Evolutionary conservation across 352 stramenopile species (phyloP), one percentile per base, ranked within the genome.

Genomic region (Phytophthora constricta): DNA sequence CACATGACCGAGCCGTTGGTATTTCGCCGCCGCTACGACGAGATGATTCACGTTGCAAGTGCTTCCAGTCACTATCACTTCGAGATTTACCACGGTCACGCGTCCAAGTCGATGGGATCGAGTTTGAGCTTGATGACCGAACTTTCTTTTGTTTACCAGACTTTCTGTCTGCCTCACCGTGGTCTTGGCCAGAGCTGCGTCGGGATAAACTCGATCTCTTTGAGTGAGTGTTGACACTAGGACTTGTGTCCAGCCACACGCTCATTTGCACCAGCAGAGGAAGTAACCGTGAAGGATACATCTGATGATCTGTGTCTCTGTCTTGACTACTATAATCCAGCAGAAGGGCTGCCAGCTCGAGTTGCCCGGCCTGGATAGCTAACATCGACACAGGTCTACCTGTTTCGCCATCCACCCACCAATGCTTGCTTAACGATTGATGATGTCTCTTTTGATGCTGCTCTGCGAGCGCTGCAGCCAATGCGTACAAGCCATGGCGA

Each of bases 321-420:
- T 77, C 72, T 19, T 52, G 53, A 9, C 31, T 48, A 19, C 49
- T 58, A 19, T 47, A 62, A 45, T 92, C 84, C 19, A 94, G 52
- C 11, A 94, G 63, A 55, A 91, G 54, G 3, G 75, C 70, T 13
- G 68, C 73, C 13, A 94, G 51, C 45, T 94, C 86, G 16, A 92
- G 39, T 58, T 92, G 77, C 0, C 79, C 77, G 8, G 82, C 81
- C 58, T 84, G 74, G 13, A 89, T 52, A 23, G 84, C 82, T 27
- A 94, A 34, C 41, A 80, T 72, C 0, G 68, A 34, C 19, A 88
- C 70, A 3, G 80, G 74, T 26, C 67, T 69, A 0, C 82, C 80
- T 10, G 68, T 78, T 55, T 90, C 80, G 5, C 61, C 27, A 43
- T 93, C 85, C 4, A 83, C n/a, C 81, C 79, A 91, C 54, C 60